Percentiles rank a stretch among this genome's conserved stretches.
Evolutionary conservation across 768 basidiomycete genomes (phyloP).

Genomic region (Trametes cinnabarina): DNA sequence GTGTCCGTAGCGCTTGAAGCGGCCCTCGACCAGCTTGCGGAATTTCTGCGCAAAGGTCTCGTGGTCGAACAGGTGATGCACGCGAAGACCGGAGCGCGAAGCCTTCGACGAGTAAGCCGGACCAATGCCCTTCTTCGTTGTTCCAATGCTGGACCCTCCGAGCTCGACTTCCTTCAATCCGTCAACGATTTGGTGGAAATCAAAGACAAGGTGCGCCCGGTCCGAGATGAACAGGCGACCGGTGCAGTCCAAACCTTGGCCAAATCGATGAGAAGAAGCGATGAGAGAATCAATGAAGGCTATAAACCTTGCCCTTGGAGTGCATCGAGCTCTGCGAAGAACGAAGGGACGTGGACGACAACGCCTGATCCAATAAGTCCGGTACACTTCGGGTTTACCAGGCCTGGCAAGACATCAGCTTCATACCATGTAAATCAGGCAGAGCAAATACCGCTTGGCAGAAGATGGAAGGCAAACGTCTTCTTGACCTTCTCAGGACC

Average conservation of each 20-base stretch:
- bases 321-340: slow-evolving; percentile 90
- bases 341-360: slow-evolving; percentile 94
- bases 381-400: slow-evolving; percentile 81
- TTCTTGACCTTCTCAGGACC: slow-evolving; percentile 69
- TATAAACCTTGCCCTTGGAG: slow-evolving; percentile 75
- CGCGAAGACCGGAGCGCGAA: slow-evolving; percentile 89
- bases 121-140: slow-evolving; percentile 97
- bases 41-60: slow-evolving; percentile 87
- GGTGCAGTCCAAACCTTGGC: slow-evolving; percentile 80
- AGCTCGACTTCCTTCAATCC: slow-evolving; percentile 97
- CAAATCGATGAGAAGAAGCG: background rate
- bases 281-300: background rate
- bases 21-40: slow-evolving; percentile 90
- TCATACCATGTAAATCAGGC: background rate
- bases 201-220: slow-evolving; percentile 95
- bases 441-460: slow-evolving; percentile 78
- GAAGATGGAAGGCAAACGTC: slow-evolving; percentile 92
- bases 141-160: slow-evolving; percentile 93
- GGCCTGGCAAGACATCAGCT: slow-evolving; percentile 37
- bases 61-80: slow-evolving; percentile 94
- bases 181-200: slow-evolving; percentile 99
- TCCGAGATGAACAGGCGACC: slow-evolving; percentile 90
- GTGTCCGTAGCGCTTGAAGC: slow-evolving; percentile 96
- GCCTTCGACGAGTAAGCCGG: slow-evolving; percentile 98
- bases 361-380: slow-evolving; percentile 93